Evolutionary conservation across 305 asterid species (phyloP), one percentile per base, ranked within the genome.

Genomic region (Rubia occidens): DNA sequence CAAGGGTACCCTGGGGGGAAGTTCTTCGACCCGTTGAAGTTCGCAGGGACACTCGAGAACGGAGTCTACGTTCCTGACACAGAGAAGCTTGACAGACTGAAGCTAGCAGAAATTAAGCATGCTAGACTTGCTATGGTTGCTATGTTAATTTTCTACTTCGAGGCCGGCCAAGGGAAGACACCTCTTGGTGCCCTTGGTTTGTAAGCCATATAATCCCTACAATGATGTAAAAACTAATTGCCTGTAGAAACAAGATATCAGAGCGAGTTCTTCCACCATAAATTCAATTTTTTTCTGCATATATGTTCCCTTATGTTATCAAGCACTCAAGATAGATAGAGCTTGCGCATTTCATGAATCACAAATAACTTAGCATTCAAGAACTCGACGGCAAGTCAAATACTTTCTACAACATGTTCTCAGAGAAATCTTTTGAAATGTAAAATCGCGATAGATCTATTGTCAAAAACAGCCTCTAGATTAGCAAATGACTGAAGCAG

Each of bases 1-100:
- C 97, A 90, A 47, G 98, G 98, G 4, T 93, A 90, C 70, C 97
- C 97, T 0, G 97, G 98, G 0, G 98, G 98, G n/a, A 93, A 90
- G 47, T 93, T 93, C 87, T 93, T 93, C n/a, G 98, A 90, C 42
- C 98, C 98, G 0, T 49, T 93, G 84, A 43, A 81, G 37, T n/a
- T 93, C 1, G 98, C 95, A 0, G 95, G 97, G 29, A 82, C 88
- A 0, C 77, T 87, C 20, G 47, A 82, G 78, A 69, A 85, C 21
- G 97, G 97, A 40, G 91, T 74, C 14, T 93, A 93, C 62, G 60
- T 89, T 32, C 88, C 94, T 0, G 98, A 93, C 35, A 13, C 70
- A 0, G 97, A 90, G 75, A 93, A 93, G 85, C 96, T 90, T 8
- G 97, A 90, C 13, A 84, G 98, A 81, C 71, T 93, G 76, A 93